These are phyloP conservation scores for Lathyrus aphaca DNA, from an alignment of 306 rosid species.

Conservation along the genomic window DNA sequence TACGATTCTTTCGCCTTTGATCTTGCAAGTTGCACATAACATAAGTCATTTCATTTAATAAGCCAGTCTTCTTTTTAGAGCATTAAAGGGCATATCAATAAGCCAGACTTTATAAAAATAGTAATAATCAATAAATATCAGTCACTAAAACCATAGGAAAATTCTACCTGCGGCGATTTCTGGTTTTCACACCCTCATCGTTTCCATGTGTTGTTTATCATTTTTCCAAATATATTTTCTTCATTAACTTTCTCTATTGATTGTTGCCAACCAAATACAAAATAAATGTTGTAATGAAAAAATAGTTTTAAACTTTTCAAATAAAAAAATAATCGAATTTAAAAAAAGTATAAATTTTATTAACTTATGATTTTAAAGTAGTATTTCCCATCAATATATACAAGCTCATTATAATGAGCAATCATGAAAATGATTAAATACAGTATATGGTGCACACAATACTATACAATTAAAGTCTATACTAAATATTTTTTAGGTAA, in stretches of 20 bases:
- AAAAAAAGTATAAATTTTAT: no score
- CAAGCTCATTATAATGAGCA: not conserved
- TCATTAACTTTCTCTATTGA: conserved; percentile 13
- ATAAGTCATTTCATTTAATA: no score
- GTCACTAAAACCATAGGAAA: conserved; percentile 34
- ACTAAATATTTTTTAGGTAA: conserved; percentile 30
- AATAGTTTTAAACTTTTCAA: no score
- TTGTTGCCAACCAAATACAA: no score
- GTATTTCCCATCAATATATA: not conserved
- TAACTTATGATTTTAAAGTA: no score
- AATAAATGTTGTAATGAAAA: no score
- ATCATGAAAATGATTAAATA: conserved; percentile 24
- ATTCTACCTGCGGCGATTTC: conserved; percentile 26
- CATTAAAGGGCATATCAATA: no score
- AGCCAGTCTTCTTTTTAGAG: no score
- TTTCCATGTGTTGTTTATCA: conserved; percentile 43
- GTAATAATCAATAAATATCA: not conserved
- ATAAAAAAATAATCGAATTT: no score
- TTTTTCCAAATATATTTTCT: conserved; percentile 21
- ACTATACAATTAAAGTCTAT: not conserved
- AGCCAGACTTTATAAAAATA: not conserved
- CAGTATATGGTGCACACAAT: not conserved
- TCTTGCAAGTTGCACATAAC: no score
- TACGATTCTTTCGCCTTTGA: no score
- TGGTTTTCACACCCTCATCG: conserved; percentile 31